Base-by-base conservation (phyloP, 805 yeast genomes). In the Yueomyces sinensis region DNA sequence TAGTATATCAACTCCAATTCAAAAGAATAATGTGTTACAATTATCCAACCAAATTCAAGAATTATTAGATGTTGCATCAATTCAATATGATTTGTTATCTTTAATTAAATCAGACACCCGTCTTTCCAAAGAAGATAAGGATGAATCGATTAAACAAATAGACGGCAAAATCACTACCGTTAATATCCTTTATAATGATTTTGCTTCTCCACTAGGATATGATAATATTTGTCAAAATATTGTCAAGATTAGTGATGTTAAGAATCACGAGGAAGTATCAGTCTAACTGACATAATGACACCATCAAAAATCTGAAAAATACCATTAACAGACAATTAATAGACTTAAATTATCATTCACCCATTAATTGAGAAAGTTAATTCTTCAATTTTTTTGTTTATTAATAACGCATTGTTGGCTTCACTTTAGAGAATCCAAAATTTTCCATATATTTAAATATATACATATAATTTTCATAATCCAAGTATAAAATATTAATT, bases 141-240 rank as follows among this genome's bases (percentile, higher is more conserved):
- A 59, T 5, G 67, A 65, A 32, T 70, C 82, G 9, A 51, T 67
- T 4, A 61, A 58, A 13, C 65, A 68, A 30, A 66, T 91, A 37
- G 72, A 82, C 50, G 72, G 67, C 28, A 69, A 70, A 49, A 72
- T 91, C 24, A 61, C 79, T 46, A 69, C 78, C 4, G 73, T 86
- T 23, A 77, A 81, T 47, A 91, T 81, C 38, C 61, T 91, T 35
- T 89, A 76, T 63, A 89, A 91, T 59, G 78, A 74, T 42, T 89
- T 68, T 56, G 83, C 94, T 11, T 87, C 81, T 46, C 94, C 94
- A 17, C 62, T 87, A 40, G 89, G 89, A 5, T 89, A 87, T 51
- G 76, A 77, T 56, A 94, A 82, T 45, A 65, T 89, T 33, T 80
- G 94, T 41, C 64, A 87, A 39, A 58, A 73, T 29, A 76, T 86